Conservation (phyloP, 148 eudicot species). For the Polygonum maritimum region DNA sequence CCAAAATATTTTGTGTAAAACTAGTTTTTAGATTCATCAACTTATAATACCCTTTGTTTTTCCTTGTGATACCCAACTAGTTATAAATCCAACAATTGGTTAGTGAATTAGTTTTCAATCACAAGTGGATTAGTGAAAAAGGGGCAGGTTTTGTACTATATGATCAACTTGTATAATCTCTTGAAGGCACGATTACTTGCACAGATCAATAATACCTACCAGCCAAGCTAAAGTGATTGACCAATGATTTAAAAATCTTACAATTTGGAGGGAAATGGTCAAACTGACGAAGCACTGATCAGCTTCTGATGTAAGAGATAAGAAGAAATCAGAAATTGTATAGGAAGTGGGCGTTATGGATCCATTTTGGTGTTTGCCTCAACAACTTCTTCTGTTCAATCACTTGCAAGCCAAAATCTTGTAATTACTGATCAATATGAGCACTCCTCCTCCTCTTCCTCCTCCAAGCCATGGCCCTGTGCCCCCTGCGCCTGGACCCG, state of each 20-base stretch:
- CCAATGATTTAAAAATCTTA: not conserved
- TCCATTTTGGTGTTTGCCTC: not conserved
- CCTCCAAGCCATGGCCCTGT: conserved; percentile 23
- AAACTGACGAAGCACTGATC: not conserved
- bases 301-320: not conserved
- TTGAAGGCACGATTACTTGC: conserved; percentile 1
- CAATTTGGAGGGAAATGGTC: conserved; percentile 5
- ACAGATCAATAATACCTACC: not conserved
- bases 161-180: not conserved
- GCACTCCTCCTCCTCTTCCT: conserved; percentile 19
- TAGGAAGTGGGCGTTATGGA: no score
- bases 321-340: not conserved
- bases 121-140: no score
- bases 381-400: conserved; percentile 27
- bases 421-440: conserved; percentile 5
- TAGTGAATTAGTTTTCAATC: no score
- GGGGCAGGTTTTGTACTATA: no score
- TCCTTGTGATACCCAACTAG: no score
- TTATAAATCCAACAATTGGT: no score
- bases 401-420: conserved; percentile 20
- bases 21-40: no score
- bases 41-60: no score
- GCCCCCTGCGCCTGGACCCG: conserved; percentile 53
- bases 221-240: not conserved
- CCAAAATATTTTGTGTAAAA: no score